Evolutionary conservation across 768 basidiomycete species (phyloP).

Genomic region (Agaricus blazei): DNA sequence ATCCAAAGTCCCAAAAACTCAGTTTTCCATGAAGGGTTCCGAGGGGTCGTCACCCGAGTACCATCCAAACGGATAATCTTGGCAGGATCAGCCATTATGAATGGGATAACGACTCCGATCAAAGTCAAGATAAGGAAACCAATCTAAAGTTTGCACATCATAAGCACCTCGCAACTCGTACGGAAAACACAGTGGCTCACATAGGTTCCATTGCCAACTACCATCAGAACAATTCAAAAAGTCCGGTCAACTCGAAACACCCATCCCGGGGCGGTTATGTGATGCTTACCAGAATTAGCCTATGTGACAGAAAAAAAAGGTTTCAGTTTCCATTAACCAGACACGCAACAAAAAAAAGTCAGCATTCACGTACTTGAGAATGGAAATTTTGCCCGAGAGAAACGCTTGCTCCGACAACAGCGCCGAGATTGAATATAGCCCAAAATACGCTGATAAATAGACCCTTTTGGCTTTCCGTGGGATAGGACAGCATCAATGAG

Average conservation of each 20-base stretch:
- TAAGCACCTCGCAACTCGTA: not conserved
- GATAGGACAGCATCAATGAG: slow-evolving; percentile 79
- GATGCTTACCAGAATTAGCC: slow-evolving; percentile 34
- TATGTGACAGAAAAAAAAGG: not conserved
- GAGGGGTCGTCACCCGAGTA: slow-evolving; percentile 52
- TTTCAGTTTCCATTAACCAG: not conserved
- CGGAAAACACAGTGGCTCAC: slow-evolving; percentile 31
- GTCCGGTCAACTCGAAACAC: not conserved
- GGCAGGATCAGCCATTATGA: slow-evolving; percentile 65
- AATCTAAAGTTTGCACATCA: slow-evolving; percentile 37
- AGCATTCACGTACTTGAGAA: slow-evolving; percentile 40
- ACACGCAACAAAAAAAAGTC: not conserved
- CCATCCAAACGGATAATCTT: slow-evolving; percentile 74
- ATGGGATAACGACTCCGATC: slow-evolving; percentile 60
- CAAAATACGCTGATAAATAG: slow-evolving; percentile 74
- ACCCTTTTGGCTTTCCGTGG: slow-evolving; percentile 74
- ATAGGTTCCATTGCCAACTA: slow-evolving; percentile 71
- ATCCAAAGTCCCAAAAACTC: slow-evolving; percentile 69
- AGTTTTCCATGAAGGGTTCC: slow-evolving; percentile 71
- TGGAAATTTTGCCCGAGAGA: slow-evolving; percentile 67
- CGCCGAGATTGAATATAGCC: slow-evolving; percentile 78
- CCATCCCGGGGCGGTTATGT: not conserved
- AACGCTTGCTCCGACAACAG: slow-evolving; percentile 72
- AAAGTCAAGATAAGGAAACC: slow-evolving; percentile 71
- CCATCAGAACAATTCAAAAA: not conserved